Percentiles rank a stretch among this genome's conserved stretches.
phyloP scores from a whole-genome alignment of 331 rosid species.

The Stylosanthes scabra region DNA sequence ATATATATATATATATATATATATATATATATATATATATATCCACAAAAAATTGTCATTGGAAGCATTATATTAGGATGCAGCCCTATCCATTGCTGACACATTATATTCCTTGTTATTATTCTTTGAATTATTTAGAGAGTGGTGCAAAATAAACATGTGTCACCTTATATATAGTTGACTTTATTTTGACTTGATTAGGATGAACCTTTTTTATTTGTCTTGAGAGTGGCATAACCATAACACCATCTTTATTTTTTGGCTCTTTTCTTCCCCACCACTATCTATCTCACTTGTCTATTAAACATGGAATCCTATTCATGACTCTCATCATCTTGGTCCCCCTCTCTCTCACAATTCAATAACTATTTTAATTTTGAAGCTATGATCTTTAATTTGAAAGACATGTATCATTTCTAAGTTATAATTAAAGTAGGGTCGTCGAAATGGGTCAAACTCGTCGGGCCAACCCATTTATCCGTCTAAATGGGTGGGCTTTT shows the following conservation, averaged over 20 bases:
- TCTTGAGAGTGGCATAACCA: not conserved
- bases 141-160: constrained; percentile 24
- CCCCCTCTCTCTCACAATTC: not conserved
- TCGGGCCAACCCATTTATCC: no score
- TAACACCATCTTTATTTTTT: not conserved
- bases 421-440: no score
- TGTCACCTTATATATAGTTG: constrained; percentile 25
- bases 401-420: no score
- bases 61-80: constrained; percentile 33
- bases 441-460: no score
- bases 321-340: constrained; percentile 11
- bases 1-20: no score
- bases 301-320: constrained; percentile 4
- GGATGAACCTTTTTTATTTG: constrained; percentile 24
- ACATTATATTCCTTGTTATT: constrained; percentile 9
- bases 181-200: constrained; percentile 34
- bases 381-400: no score
- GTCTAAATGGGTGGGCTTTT: no score
- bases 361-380: no score
- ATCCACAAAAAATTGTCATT: constrained; percentile 22
- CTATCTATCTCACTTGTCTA: constrained; percentile 23
- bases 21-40: no score
- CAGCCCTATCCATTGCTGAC: constrained; percentile 11
- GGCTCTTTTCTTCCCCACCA: constrained; percentile 34
- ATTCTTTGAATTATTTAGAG: constrained; percentile 20